These are phyloP conservation scores for Conticribra weissflogii DNA, from an alignment of 108 stramenopile species.

Conservation along the genomic window DNA sequence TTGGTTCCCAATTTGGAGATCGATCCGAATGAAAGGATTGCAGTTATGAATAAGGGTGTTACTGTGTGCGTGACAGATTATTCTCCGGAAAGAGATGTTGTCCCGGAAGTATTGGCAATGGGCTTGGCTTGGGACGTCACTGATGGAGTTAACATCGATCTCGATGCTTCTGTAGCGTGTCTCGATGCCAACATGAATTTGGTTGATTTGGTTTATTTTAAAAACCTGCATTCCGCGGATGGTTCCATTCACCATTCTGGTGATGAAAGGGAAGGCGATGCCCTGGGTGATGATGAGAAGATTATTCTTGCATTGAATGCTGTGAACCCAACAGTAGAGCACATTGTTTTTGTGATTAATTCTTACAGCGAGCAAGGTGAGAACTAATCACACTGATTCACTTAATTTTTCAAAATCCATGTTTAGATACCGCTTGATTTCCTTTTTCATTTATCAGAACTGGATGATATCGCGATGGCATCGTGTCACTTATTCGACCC, in stretches of 20 bases:
- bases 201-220: conserved; percentile 46
- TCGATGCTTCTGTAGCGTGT: conserved; percentile 52
- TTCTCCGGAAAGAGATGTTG: conserved; percentile 16
- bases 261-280: conserved; percentile 53
- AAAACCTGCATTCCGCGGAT: conserved; percentile 28
- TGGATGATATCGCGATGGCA: conserved; percentile 53
- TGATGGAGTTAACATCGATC: conserved; percentile 53
- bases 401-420: too few relatives aligned
- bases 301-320: conserved; percentile 38
- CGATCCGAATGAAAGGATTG: conserved; percentile 54
- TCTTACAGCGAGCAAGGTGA: conserved; percentile 53
- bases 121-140: conserved; percentile 62
- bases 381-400: too few relatives aligned
- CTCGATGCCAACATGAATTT: conserved; percentile 38
- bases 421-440: too few relatives aligned
- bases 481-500: conserved; percentile 56
- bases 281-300: conserved; percentile 51
- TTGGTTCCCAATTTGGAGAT: conserved; percentile 39
- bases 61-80: conserved; percentile 49
- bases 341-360: conserved; percentile 55
- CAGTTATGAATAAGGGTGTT: conserved; percentile 55
- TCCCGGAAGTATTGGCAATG: conserved; percentile 30
- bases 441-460: too few relatives aligned
- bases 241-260: conserved; percentile 52
- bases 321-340: conserved; percentile 31